Conservation (phyloP, 768 basidiomycete genomes). For the Mycena pura region DNA sequence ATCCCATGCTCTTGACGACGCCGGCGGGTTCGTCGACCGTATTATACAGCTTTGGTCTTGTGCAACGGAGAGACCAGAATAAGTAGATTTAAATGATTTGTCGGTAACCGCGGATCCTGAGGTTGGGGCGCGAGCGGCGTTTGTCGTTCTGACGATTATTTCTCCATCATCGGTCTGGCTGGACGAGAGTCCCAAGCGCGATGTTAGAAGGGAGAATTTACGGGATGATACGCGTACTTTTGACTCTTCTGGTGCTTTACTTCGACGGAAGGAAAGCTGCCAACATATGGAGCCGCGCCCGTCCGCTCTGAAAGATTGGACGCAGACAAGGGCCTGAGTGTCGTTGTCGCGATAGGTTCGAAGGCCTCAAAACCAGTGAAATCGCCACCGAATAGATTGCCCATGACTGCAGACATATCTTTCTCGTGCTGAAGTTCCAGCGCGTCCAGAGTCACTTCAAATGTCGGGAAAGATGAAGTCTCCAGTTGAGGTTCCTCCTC, state of each 20-base stretch:
- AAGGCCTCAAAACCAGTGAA: constrained; percentile 4
- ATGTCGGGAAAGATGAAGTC: background rate
- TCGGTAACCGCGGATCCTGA: background rate
- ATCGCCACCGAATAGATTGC: constrained; percentile 8
- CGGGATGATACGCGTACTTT: background rate
- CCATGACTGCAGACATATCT: background rate
- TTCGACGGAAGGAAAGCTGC: background rate
- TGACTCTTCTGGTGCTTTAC: background rate
- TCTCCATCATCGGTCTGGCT: background rate
- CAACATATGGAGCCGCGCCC: too few species aligned
- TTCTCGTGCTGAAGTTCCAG: constrained; percentile 15
- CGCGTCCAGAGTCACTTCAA: background rate
- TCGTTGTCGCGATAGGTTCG: constrained; percentile 4
- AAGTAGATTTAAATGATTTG: background rate
- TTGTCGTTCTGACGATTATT: background rate
- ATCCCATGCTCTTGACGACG: background rate
- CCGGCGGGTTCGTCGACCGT: too few species aligned
- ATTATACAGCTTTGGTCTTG: background rate
- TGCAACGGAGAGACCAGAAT: background rate
- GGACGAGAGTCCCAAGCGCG: background rate
- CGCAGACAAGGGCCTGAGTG: background rate
- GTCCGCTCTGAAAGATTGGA: background rate
- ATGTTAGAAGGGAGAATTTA: background rate
- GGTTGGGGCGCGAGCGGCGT: background rate
- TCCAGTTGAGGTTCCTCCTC: background rate